Evolutionary conservation across 257 asterid genomes (phyloP).

Genomic region (Nyctanthes arbortristis): DNA sequence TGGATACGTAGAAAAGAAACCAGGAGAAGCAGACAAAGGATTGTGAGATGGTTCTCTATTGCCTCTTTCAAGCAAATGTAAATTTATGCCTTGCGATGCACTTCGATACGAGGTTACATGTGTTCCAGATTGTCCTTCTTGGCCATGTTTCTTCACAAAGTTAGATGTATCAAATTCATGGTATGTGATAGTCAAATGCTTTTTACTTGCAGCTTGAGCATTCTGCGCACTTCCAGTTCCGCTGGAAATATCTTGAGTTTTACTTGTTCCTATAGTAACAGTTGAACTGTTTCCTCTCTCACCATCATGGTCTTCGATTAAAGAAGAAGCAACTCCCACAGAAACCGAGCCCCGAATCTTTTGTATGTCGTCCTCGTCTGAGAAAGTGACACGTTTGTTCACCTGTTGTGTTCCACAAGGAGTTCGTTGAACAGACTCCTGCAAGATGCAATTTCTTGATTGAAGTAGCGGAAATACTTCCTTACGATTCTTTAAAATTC

Average conservation of each 20-base stretch:
- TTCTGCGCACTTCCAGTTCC: slow-evolving; percentile 28
- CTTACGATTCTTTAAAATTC: slow-evolving; percentile 35
- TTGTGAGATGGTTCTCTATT: slow-evolving; percentile 22
- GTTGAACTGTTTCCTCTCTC: slow-evolving; percentile 23
- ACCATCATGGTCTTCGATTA: slow-evolving; percentile 7
- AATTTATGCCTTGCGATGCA: slow-evolving; percentile 25
- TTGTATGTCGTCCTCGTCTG: slow-evolving; percentile 35
- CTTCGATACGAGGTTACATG: slow-evolving; percentile 26
- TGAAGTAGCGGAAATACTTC: slow-evolving; percentile 23
- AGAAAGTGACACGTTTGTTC: slow-evolving; percentile 45
- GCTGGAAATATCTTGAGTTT: slow-evolving; percentile 24
- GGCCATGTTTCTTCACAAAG: slow-evolving; percentile 23
- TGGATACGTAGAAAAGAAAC: slow-evolving; percentile 28
- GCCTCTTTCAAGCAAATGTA: slow-evolving; percentile 23
- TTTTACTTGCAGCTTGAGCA: slow-evolving; percentile 31
- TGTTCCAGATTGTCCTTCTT: slow-evolving; percentile 23
- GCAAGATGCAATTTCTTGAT: slow-evolving; percentile 25
- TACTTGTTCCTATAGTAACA: slow-evolving; percentile 30
- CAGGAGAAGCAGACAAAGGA: slow-evolving; percentile 27
- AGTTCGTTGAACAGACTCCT: slow-evolving; percentile 28
- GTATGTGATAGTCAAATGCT: slow-evolving; percentile 18
- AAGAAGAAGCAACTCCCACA: slow-evolving; percentile 26
- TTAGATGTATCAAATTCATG: slow-evolving; percentile 11
- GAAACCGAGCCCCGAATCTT: slow-evolving; percentile 9
- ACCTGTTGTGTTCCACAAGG: slow-evolving; percentile 22